These are phyloP conservation scores for Penicillium parvum DNA, from an alignment of 495 filamentous ascomycete genomes.

Conservation along the genomic window DNA sequence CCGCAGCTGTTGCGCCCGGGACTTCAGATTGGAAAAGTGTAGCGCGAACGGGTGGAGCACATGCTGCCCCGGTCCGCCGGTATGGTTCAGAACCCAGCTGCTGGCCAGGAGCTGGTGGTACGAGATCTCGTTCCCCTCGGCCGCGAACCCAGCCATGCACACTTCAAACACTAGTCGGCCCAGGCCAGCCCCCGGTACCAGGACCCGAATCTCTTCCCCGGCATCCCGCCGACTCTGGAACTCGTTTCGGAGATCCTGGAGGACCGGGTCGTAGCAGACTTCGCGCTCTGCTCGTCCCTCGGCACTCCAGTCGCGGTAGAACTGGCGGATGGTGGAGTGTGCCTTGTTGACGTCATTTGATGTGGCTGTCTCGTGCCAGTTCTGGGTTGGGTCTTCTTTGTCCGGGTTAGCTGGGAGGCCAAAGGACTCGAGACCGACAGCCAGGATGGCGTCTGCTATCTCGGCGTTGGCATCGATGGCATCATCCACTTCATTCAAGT, in stretches of 20 bases:
- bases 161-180: constrained; percentile 85
- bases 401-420: constrained; percentile 38
- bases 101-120: constrained; percentile 88
- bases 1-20: constrained; percentile 64
- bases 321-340: constrained; percentile 81
- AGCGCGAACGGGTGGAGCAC: constrained; percentile 73
- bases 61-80: constrained; percentile 37
- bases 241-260: constrained; percentile 55
- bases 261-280: constrained; percentile 69
- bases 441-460: constrained; percentile 71
- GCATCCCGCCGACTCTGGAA: constrained; percentile 35
- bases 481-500: constrained; percentile 71
- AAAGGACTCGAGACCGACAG: constrained; percentile 61
- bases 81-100: constrained; percentile 83
- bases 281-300: constrained; percentile 70
- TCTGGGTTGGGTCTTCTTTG: constrained; percentile 30
- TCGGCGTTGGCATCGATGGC: constrained; percentile 87
- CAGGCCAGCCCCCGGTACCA: constrained; percentile 87
- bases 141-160: constrained; percentile 64
- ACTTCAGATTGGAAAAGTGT: constrained; percentile 73
- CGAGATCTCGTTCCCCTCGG: constrained; percentile 93
- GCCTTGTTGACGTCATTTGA: constrained; percentile 80
- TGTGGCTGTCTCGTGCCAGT: constrained; percentile 65
- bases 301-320: constrained; percentile 91
- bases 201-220: constrained; percentile 51